A percentile compares a stretch with the other conserved stretches of the same genome.
These are phyloP conservation scores for Akanthomyces dipterigenus DNA, from an alignment of 2,329 filamentous ascomycete species.

Conservation along the genomic window DNA sequence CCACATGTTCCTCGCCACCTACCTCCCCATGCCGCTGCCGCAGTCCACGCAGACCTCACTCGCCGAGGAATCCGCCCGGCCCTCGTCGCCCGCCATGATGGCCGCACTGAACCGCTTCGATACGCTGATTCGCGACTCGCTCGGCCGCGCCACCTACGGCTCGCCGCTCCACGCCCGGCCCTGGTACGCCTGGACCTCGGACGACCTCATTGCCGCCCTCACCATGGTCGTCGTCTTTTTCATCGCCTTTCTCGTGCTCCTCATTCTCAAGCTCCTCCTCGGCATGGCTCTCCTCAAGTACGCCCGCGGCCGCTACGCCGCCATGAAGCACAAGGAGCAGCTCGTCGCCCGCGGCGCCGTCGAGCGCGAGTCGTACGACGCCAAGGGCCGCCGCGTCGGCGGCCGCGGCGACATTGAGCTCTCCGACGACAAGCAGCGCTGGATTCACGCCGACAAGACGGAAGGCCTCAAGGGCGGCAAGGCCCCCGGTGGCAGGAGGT, in stretches of 20 bases:
- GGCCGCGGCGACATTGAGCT: slow-evolving; percentile 83
- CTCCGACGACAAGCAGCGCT: slow-evolving; percentile 75
- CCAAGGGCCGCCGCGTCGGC: slow-evolving; percentile 68
- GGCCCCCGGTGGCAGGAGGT: slow-evolving; percentile 49
- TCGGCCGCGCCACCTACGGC: slow-evolving; percentile 66
- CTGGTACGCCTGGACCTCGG: slow-evolving; percentile 55
- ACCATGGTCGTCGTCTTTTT: slow-evolving; percentile 88
- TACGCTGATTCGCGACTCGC: slow-evolving; percentile 63
- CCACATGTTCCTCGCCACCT: slow-evolving; percentile 91
- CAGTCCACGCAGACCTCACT: slow-evolving; percentile 60
- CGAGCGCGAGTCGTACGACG: slow-evolving; percentile 53
- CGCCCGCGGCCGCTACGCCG: slow-evolving; percentile 68
- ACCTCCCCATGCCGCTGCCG: slow-evolving; percentile 67
- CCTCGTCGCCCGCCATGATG: slow-evolving; percentile 65
- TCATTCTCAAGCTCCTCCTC: slow-evolving; percentile 77
- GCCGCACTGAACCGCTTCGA: slow-evolving; percentile 77
- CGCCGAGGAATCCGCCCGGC: slow-evolving; percentile 53
- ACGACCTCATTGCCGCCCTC: slow-evolving; percentile 65
- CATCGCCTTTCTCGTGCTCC: slow-evolving; percentile 73
- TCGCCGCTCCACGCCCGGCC: slow-evolving; percentile 33
- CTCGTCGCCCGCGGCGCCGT: slow-evolving; percentile 37
- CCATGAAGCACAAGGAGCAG: slow-evolving; percentile 68
- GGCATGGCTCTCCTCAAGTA: slow-evolving; percentile 83
- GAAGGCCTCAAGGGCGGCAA: slow-evolving; percentile 57
- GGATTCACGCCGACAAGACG: slow-evolving; percentile 80